Conservation (phyloP, 73 alveolate species). For the Stentor coeruleus region DNA sequence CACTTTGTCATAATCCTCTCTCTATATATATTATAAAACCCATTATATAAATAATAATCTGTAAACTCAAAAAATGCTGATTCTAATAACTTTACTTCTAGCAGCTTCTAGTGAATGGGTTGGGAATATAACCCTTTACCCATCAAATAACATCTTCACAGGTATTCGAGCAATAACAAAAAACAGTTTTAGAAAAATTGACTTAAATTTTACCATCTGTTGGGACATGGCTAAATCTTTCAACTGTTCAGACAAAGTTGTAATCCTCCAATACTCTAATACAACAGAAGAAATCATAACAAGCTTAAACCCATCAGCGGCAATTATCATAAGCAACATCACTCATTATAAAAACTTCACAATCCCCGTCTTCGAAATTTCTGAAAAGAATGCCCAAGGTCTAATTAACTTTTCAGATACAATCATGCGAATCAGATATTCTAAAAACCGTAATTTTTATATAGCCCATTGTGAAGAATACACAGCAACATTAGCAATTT, state of each 20-base stretch:
- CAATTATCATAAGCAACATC: not conserved
- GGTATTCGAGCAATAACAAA: not conserved
- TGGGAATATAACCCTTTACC: not conserved
- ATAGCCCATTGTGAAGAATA: not conserved
- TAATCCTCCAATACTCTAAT: not conserved
- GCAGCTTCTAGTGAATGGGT: not conserved
- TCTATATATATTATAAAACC: too few relatives aligned
- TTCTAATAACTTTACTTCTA: too few relatives aligned
- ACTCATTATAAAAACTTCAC: not conserved
- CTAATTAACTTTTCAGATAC: not conserved
- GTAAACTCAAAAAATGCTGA: not conserved
- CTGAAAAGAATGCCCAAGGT: not conserved
- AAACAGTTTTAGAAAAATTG: not conserved
- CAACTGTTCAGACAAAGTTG: not conserved
- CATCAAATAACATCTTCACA: not conserved
- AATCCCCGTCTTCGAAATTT: not conserved
- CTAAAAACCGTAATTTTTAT: not conserved
- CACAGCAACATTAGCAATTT: not conserved
- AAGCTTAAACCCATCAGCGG: not conserved
- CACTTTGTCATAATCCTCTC: too few relatives aligned
- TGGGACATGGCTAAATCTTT: not conserved
- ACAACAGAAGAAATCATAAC: not conserved
- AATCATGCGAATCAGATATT: not conserved
- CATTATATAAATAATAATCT: too few relatives aligned
- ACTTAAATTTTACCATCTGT: not conserved